These are phyloP conservation scores for Eucalyptus sp. DNA, from an alignment of 345 rosid species.

Conservation along the genomic window DNA sequence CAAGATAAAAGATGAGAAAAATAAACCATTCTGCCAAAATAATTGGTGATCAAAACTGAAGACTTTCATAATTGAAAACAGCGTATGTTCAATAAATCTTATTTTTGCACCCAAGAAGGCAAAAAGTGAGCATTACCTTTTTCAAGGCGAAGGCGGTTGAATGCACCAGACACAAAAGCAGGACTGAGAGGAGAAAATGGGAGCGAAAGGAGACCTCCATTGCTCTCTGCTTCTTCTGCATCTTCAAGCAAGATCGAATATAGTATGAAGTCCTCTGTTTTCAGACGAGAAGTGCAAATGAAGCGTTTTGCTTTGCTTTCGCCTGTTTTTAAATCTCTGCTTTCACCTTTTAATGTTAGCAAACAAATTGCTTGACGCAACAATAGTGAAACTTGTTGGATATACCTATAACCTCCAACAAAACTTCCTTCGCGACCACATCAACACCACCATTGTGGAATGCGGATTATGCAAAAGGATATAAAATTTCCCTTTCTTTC, in stretches of 20 bases:
- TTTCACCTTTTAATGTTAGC: neutral
- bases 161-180: slow-evolving; percentile 10
- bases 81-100: neutral
- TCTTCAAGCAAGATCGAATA: neutral
- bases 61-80: slow-evolving; percentile 5
- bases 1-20: neutral
- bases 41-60: neutral
- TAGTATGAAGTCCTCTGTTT: neutral
- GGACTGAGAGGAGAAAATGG: neutral
- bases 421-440: neutral
- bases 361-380: neutral
- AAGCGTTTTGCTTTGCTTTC: neutral
- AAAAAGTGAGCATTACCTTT: slow-evolving; percentile 16
- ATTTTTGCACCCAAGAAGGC: neutral
- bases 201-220: slow-evolving; percentile 14
- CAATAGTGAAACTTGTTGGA: neutral
- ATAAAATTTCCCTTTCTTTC: neutral
- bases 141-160: slow-evolving; percentile 14
- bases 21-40: neutral
- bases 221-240: neutral
- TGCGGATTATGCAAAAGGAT: neutral
- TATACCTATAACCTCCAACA: too few relatives aligned
- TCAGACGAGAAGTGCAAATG: neutral
- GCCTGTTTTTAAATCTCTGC: neutral
- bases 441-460: neutral